These are phyloP conservation scores for Bryum argenteum DNA, from an alignment of 225 moss, liverwort and hornwort species.

Conservation along the genomic window DNA sequence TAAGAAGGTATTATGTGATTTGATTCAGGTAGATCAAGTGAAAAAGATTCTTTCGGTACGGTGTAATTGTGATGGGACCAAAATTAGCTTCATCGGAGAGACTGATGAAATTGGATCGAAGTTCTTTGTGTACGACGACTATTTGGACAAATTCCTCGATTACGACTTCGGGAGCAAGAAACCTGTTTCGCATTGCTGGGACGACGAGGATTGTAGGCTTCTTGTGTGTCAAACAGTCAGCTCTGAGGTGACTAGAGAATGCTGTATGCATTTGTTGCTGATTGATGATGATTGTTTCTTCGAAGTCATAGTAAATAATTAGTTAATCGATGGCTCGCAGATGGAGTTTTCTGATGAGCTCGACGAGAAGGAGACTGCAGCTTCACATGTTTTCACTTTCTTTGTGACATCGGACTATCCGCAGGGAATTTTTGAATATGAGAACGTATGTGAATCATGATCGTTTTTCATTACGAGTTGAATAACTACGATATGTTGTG, in stretches of 20 bases:
- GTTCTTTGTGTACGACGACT: constrained; percentile 74
- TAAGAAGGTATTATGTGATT: constrained; percentile 1
- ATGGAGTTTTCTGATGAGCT: constrained; percentile 33
- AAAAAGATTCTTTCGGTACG: constrained; percentile 58
- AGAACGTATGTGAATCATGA: constrained; percentile 45
- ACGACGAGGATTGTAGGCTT: constrained; percentile 70
- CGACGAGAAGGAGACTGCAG: constrained; percentile 33
- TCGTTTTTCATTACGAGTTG: background rate
- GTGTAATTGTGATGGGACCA: constrained; percentile 76
- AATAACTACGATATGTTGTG: background rate
- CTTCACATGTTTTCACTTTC: constrained; percentile 54
- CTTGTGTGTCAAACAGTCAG: constrained; percentile 73
- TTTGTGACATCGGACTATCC: constrained; percentile 78
- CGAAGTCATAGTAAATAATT: background rate
- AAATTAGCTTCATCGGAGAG: constrained; percentile 72
- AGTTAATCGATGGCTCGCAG: constrained; percentile 23
- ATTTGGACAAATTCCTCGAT: constrained; percentile 66
- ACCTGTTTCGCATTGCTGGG: constrained; percentile 84
- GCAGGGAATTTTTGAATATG: constrained; percentile 68
- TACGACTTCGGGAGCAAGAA: constrained; percentile 66
- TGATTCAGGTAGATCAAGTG: constrained; percentile 46
- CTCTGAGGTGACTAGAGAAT: constrained; percentile 33
- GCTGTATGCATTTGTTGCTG: constrained; percentile 4
- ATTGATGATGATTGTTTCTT: background rate
- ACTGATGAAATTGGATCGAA: constrained; percentile 30